Base-by-base conservation (phyloP, 2,329 filamentous ascomycete genomes). In the Fusarium sp. region DNA sequence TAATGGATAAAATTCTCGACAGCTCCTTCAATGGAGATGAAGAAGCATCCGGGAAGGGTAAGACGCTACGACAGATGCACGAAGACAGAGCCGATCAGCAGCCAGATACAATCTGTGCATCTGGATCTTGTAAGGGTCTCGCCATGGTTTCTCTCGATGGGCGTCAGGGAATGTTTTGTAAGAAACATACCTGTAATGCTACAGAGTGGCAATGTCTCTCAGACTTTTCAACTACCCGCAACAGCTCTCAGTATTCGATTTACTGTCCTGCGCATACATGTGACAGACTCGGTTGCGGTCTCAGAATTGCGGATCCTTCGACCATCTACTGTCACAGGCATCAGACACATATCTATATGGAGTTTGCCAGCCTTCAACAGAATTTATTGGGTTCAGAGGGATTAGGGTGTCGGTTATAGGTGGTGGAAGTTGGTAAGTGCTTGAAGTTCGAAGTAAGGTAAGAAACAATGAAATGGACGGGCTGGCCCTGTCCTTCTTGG, bases 181-280 rank as follows among this genome's bases (percentile, higher is more conserved):
- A 51, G 45, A 45, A 34, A 5, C 71, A 74, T 16, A 70, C 65
- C 1, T 74, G 72, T 44, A 55, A 52, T 9, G 67, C 71, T 13
- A 18, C 26, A 1, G 58, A 65, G 3, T 60, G 60, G 54, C 44
- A 44, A 2, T 74, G 67, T 16, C 44, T 74, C 10, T 15, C 45
- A 12, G 62, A 72, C 18, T 40, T 55, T 6, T 62, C 49, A 4
- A 67, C 38, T 1, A 42, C 44, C 13, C 18, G 3, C 1, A 26
- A 56, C n/a, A 36, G 44, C 1, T 10, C 16, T 7, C 38, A 54
- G 18, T 6, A 20, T 11, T 44, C 58, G 6, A 42, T 47, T 8
- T 69, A 55, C 36, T 71, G 67, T 20, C 45, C 50, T 9, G 12
- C 34, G 4, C 70, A 72, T 18, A 60, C 41, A 11, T 72, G 65